Percentiles rank a stretch among this genome's conserved stretches.
Evolutionary conservation across 148 eudicot species (phyloP).

Genomic region (Hydrangea macrophylla): DNA sequence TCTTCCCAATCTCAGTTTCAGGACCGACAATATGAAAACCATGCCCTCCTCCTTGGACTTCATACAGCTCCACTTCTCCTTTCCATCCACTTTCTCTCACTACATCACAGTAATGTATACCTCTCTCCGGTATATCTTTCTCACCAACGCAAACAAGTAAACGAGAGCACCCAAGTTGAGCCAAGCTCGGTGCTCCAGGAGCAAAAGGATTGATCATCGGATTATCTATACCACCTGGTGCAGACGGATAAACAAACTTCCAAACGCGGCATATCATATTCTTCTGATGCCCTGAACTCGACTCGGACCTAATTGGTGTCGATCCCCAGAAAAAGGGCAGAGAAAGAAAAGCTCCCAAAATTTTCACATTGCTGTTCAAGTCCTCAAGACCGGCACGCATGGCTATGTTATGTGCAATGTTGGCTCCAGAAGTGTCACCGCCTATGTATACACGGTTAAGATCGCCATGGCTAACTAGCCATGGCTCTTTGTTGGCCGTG

Average conservation of each 20-base stretch:
- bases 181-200: conserved; percentile 26
- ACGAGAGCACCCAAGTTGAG: conserved; percentile 28
- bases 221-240: conserved; percentile 31
- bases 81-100: conserved; percentile 31
- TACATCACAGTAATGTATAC: conserved; percentile 19
- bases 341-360: conserved; percentile 23
- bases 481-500: conserved; percentile 26
- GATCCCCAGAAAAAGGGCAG: conserved; percentile 35
- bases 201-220: conserved; percentile 36
- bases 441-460: conserved; percentile 34
- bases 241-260: conserved; percentile 22
- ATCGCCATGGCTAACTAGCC: conserved; percentile 36
- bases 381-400: conserved; percentile 28
- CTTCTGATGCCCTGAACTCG: background rate
- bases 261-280: conserved; percentile 11
- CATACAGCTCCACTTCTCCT: conserved; percentile 29
- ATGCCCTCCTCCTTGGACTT: conserved; percentile 31
- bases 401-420: conserved; percentile 54
- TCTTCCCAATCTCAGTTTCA: conserved; percentile 18
- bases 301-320: conserved; percentile 20
- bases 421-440: conserved; percentile 61
- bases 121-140: conserved; percentile 26
- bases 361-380: conserved; percentile 6
- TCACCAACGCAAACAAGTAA: conserved; percentile 37
- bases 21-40: conserved; percentile 23